Base-by-base conservation (phyloP, 768 basidiomycete species). In the Heimioporus sp. region DNA sequence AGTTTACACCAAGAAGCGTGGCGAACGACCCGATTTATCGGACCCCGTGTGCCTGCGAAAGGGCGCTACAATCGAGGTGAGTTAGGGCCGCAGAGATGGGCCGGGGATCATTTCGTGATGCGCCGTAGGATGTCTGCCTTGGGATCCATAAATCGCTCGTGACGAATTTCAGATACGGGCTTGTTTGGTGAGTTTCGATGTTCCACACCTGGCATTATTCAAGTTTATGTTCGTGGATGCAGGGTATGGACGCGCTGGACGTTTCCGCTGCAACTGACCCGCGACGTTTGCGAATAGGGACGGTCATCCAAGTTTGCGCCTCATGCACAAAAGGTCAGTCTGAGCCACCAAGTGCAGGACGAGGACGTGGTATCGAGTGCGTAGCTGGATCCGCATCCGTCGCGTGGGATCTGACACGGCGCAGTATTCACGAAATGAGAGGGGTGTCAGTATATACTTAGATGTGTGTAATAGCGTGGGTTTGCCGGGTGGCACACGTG, bases 1-100 rank as follows among this genome's bases (percentile, higher is more conserved):
- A 64, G 83, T 99, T 41, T 99, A 98, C 70, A 99, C 97, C 3
- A 99, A 99, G 73, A 95, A 95, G 68, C 80, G 97, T 40, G 97
- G 96, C n/a, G 90, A 79, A 30, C 90, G 89, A 57, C 95, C 97
- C 4, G 97, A 98, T 67, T 71, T 99, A 12, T 71, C 77, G 2
- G 97, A 99, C 69, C 97, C 97, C 21, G 83, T 98, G 44, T 92
- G 90, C 70, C 69, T 98, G 53, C 80, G 96, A 53, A 87, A 83
- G 65, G 97, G 96, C 0, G 92, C 96, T 3, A 94, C 92, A 4
- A 88, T 98, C 46, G 95, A 98, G 78, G 90, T 89, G 59, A 34
- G 54, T 28, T 28, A 28, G 24, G 7, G 24, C 24, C 7, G 7
- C 24, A 28, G 24, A 28, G 24, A 28, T 28, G 24, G 24, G 24